Base-by-base conservation (phyloP, 345 rosid species). In the Pistacia atlantica region DNA sequence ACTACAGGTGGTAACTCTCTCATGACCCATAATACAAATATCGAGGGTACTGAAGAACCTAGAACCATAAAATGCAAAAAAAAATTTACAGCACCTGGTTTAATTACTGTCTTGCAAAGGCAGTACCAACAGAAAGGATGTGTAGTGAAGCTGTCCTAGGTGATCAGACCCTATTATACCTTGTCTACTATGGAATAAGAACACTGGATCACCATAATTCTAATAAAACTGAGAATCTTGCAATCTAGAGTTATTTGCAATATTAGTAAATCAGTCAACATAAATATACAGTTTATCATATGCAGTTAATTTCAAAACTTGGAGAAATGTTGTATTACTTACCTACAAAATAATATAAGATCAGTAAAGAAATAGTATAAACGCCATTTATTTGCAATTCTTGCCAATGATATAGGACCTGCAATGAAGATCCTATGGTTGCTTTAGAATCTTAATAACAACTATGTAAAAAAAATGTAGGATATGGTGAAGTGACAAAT, bases 41-140 rank as follows among this genome's bases (percentile, higher is more conserved):
- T 85, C 14, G 94, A 90, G 49, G 94, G 94, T 22, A 88, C 76
- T 1, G 94, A 87, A 45, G 90, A 88, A 78, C 94, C 94, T 90
- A 75, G 16, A 31, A 77, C 46, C 46, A 64, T 11, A 63, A 63
- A 13, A 14, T 6, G 10, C n/a, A 33, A 17, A 64, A 37, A 37
- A 64, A 48, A 37, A 4, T 42, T 35, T 46, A 64, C 12, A 17
- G 67, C 37, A 33, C 37, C 33, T 64, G 17, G 20, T 33, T 64
- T 64, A 17, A 33, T 35, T 3, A 37, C 12, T 5, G 20, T 33
- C 67, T 64, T 64, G 38, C 48, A 37, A 42, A 64, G 67, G 18
- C 67, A 35, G 67, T 8, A 64, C 10, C 67, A 35, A 31, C 11
- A 62, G 38, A 62, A 62, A 62, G 13, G 4, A 63, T 37, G 49